Evolutionary conservation across 2,329 filamentous ascomycete genomes (phyloP), one percentile per base, ranked within the genome.

Genomic region (Trematosphaeria pertusa): DNA sequence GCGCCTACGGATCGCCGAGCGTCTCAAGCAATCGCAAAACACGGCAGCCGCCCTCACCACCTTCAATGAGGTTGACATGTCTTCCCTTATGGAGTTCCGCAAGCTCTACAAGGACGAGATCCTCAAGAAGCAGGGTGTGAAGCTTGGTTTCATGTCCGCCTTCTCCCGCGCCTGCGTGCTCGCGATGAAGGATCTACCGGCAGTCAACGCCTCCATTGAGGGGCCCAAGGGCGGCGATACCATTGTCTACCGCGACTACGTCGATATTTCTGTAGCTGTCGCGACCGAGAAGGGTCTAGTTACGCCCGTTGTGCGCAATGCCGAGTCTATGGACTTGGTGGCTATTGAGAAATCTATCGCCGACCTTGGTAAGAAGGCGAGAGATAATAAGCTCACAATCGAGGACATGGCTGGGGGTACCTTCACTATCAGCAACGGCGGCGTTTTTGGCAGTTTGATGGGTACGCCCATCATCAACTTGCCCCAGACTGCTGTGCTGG

Each of bases 61-160:
- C 19, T 99, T 99, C 83, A 97, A 99, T 75, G 93, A 97, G 76
- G 94, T 99, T 52, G 94, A 99, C 74, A 99, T 99, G 94, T 96
- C 93, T 22, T 90, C 88, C 17, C 81, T 99, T 38, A 96, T 97
- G 88, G 91, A 97, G 54, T 93, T 99, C 80, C 88, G 94, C 62
- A 97, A 96, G 75, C 81, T 91, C 36, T 97, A 97, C 83, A 97
- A 97, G 81, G 93, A 97, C 50, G 92, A 96, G 49, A 80, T 97
- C 17, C 80, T 97, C 47, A 96, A 97, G 83, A 96, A 93, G 81
- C 94, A 90, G 8, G 93, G 92, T 34, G 88, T 97, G 48, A 99
- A 97, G 81, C 87, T 99, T 43, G 94, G 94, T n/a, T 99, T 97
- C 80, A 97, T 99, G 93, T 94, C 91, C 72, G 93, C 93, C 45